phyloP scores from a whole-genome alignment of 176 grass and related monocot genomes.

The Oryza meridionalis region DNA sequence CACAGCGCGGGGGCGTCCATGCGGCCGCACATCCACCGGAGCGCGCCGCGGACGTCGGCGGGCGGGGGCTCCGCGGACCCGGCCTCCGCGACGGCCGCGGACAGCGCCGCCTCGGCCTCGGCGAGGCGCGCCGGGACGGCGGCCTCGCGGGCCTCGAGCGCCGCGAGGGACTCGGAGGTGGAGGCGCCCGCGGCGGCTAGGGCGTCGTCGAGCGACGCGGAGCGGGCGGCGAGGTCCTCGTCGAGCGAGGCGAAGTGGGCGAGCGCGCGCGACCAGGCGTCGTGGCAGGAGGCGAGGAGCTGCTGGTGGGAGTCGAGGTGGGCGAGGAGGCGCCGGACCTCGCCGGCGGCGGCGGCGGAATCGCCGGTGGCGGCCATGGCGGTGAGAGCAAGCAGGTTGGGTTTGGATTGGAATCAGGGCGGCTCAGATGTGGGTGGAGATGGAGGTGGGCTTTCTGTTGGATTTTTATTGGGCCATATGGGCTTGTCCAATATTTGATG shows the following conservation, averaged over 20 bases:
- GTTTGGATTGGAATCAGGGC: constrained; percentile 1
- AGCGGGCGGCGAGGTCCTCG: constrained; percentile 58
- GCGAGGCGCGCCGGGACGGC: constrained; percentile 45
- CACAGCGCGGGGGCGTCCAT: constrained; percentile 72
- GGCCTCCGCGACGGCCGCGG: constrained; percentile 42
- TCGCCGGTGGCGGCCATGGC: constrained; percentile 53
- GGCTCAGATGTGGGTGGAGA: constrained; percentile 16
- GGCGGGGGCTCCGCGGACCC: constrained; percentile 44
- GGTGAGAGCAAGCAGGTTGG: background rate
- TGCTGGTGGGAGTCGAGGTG: constrained; percentile 65
- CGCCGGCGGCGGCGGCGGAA: constrained; percentile 42
- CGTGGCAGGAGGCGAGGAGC: constrained; percentile 49
- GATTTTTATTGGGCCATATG: constrained; percentile 15
- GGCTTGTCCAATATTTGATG: background rate
- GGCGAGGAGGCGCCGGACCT: constrained; percentile 49
- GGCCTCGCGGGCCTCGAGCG: constrained; percentile 53
- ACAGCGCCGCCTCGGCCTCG: constrained; percentile 47
- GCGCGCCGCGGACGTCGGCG: constrained; percentile 49
- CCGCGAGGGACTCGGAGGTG: constrained; percentile 52
- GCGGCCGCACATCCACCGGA: constrained; percentile 75
- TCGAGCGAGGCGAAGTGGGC: constrained; percentile 64
- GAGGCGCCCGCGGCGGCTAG: constrained; percentile 44
- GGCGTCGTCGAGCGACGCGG: constrained; percentile 57
- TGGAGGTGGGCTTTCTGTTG: constrained; percentile 28
- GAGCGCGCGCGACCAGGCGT: constrained; percentile 50